Conservation (phyloP, 345 rosid genomes). For the Mangifera indica region DNA sequence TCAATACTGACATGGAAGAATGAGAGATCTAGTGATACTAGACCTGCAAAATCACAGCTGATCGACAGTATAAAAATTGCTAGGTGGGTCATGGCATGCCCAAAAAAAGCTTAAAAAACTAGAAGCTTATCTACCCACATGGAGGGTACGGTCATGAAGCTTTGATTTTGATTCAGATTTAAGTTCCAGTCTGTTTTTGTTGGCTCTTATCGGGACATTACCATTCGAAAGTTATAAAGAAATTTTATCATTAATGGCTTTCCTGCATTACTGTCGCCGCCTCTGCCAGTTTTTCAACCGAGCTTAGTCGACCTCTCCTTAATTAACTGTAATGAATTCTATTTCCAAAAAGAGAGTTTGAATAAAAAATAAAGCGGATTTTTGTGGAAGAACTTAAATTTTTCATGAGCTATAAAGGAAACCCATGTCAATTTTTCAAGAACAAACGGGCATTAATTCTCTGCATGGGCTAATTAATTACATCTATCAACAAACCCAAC, state of each 20-base stretch:
- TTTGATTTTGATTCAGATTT: background rate
- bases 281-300: background rate
- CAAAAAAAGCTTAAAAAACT: background rate
- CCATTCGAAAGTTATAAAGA: background rate
- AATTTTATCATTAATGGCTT: background rate
- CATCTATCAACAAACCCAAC: background rate
- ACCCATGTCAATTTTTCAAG: no score
- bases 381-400: no score
- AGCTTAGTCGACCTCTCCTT: background rate
- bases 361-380: no score
- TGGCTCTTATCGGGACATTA: background rate
- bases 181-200: background rate
- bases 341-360: no score
- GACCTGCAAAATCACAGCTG: background rate
- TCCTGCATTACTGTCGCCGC: background rate
- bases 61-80: background rate
- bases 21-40: background rate
- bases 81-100: background rate
- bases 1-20: background rate
- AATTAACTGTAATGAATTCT: background rate
- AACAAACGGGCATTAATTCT: no score
- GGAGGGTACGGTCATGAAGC: background rate
- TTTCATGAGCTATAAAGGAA: no score
- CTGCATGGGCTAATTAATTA: no score
- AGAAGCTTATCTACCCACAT: no score